A percentile compares a stretch with the other conserved stretches of the same genome.
phyloP scores from a whole-genome alignment of 2,329 filamentous ascomycete species.

The Penicillium sp. region DNA sequence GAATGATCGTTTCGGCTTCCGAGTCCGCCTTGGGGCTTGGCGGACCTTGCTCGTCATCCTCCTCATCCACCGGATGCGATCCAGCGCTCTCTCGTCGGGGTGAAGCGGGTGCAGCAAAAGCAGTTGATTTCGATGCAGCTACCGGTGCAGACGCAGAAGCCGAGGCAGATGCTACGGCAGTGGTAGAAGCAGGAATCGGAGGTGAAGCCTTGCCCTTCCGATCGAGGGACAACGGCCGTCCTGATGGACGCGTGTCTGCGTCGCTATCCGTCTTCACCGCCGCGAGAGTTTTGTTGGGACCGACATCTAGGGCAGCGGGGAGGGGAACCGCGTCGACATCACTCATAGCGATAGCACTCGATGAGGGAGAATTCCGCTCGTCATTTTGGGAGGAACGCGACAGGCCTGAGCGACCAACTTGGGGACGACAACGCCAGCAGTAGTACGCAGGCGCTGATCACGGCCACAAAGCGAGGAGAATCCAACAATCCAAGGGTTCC shows the following conservation, averaged over 20 bases:
- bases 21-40: conserved; percentile 52
- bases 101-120: conserved; percentile 11
- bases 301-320: conserved; percentile 46
- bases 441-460: conserved; percentile 42
- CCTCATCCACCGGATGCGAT: conserved; percentile 31
- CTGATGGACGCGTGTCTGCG: conserved; percentile 22
- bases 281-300: conserved; percentile 40
- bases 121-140: conserved; percentile 17
- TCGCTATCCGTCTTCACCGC: conserved; percentile 37
- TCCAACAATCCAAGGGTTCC: neutral
- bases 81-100: conserved; percentile 31
- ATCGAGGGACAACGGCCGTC: conserved; percentile 29
- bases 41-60: conserved; percentile 43
- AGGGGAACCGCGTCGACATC: conserved; percentile 51
- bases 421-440: conserved; percentile 43
- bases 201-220: conserved; percentile 24
- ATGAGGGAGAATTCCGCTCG: conserved; percentile 47
- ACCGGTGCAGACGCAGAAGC: neutral
- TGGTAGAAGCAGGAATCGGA: neutral
- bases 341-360: conserved; percentile 56
- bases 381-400: conserved; percentile 52
- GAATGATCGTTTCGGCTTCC: conserved; percentile 57
- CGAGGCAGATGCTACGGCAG: neutral
- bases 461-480: conserved; percentile 30
- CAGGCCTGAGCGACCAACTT: conserved; percentile 34